Percentiles rank a stretch among this genome's conserved stretches.
Conservation (phyloP, 2,329 filamentous ascomycete genomes). For the Arachnomyces sp. region DNA sequence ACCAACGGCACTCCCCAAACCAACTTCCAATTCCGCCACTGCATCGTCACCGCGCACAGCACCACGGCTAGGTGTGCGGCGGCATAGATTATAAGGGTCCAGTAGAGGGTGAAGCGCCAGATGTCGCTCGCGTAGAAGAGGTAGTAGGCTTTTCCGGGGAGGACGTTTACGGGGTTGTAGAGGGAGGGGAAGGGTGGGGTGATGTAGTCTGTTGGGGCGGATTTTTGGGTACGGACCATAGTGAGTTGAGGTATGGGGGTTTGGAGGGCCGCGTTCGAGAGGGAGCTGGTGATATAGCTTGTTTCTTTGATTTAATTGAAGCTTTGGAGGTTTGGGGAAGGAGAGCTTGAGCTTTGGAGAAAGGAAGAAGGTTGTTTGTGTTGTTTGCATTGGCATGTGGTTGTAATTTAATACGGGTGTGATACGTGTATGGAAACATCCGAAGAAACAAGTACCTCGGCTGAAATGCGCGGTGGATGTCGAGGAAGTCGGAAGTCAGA, state of each 20-base stretch:
- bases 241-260: background rate
- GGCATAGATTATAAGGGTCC: constrained; percentile 74
- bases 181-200: constrained; percentile 73
- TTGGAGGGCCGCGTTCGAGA: background rate
- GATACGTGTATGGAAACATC: too few species aligned
- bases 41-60: constrained; percentile 63
- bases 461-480: constrained; percentile 19
- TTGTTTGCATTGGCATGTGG: constrained; percentile 19
- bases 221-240: constrained; percentile 22
- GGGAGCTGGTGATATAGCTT: too few species aligned
- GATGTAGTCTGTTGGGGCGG: constrained; percentile 52
- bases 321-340: background rate
- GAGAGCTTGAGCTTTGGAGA: background rate
- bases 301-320: too few species aligned
- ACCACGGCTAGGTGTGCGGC: constrained; percentile 67
- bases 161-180: constrained; percentile 61
- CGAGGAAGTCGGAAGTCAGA: too few species aligned
- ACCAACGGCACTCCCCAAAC: constrained; percentile 66
- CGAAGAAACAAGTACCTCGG: background rate
- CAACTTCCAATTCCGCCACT: constrained; percentile 43
- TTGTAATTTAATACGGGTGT: too few species aligned
- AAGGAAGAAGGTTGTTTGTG: constrained; percentile 26
- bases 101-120: constrained; percentile 79
- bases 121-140: constrained; percentile 72
- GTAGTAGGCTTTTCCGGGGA: constrained; percentile 50